Evolutionary conservation across 1,284 basidiomycete species (phyloP).

Genomic region (Ganoderma lucidum): DNA sequence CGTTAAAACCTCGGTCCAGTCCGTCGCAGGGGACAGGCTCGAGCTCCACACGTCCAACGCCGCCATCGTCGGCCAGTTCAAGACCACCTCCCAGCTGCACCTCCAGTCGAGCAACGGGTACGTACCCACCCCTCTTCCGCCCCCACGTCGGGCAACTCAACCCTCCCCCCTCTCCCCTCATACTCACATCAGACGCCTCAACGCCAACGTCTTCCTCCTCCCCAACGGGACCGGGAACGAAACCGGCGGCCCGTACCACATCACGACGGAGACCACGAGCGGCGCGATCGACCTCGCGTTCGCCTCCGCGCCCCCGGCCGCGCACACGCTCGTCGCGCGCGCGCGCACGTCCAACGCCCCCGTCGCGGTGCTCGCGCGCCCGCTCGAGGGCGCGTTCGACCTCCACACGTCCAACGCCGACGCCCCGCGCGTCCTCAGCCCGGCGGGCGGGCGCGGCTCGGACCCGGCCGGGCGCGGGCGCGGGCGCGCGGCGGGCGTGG

Average conservation of each 20-base stretch:
- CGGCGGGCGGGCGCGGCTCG: constrained; percentile 16
- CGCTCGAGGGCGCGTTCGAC: constrained; percentile 55
- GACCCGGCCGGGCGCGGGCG: constrained; percentile 14
- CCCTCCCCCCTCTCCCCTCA: neutral
- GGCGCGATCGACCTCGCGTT: constrained; percentile 43
- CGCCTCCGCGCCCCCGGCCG: constrained; percentile 45
- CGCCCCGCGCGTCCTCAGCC: no score
- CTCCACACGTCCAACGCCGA: constrained; percentile 35
- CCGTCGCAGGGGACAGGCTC: constrained; percentile 9
- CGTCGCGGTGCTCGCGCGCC: constrained; percentile 44
- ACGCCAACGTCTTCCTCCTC: constrained; percentile 12
- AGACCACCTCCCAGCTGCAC: constrained; percentile 42
- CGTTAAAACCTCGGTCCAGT: constrained; percentile 3
- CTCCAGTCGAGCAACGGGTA: constrained; percentile 46
- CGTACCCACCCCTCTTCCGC: no score
- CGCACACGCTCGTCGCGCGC: constrained; percentile 43
- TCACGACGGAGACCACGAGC: constrained; percentile 39
- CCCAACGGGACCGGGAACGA: constrained; percentile 27
- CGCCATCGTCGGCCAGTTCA: constrained; percentile 52
- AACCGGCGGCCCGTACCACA: constrained; percentile 41
- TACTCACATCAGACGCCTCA: neutral
- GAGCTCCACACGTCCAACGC: constrained; percentile 41
- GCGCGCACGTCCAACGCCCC: constrained; percentile 43
- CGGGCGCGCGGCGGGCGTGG: neutral
- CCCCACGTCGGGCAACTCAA: neutral